Evolutionary conservation across 148 eudicot genomes (phyloP).

Genomic region (Dysphania ambrosioides): DNA sequence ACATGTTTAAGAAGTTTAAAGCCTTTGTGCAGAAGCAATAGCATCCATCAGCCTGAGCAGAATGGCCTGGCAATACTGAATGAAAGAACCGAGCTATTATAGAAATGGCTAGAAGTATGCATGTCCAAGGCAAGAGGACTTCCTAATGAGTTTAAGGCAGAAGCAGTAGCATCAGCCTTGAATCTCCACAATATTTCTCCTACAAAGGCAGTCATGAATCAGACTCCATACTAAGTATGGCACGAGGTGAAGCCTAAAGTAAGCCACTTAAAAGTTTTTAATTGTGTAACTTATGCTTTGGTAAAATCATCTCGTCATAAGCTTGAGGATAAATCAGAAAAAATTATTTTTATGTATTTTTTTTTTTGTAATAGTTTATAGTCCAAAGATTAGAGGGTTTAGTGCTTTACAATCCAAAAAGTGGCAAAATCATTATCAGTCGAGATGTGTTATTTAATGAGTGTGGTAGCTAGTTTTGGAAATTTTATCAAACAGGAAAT

Average conservation of each 20-base stretch:
- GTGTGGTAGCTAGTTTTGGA: not conserved
- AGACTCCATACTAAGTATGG: conserved; percentile 10
- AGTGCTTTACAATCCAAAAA: conserved; percentile 17
- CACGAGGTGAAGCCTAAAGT: not conserved
- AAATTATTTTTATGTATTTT: too few species aligned
- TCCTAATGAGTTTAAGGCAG: conserved; percentile 14
- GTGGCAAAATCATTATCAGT: conserved; percentile 12
- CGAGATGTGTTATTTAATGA: conserved; percentile 16
- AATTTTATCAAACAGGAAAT: not conserved
- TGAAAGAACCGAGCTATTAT: conserved; percentile 1
- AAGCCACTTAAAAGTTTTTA: conserved; percentile 14
- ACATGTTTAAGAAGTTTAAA: not conserved
- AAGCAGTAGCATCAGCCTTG: conserved; percentile 11
- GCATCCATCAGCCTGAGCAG: not conserved
- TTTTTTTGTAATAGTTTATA: conserved; percentile 13
- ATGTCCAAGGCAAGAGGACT: conserved; percentile 4
- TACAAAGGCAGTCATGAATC: conserved; percentile 2
- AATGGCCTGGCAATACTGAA: conserved; percentile 3
- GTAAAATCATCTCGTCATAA: not conserved
- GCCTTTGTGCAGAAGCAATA: not conserved
- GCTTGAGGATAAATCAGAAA: conserved; percentile 9
- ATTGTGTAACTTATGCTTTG: conserved; percentile 6
- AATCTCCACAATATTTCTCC: conserved; percentile 15
- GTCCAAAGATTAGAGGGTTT: conserved; percentile 17
- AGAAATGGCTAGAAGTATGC: conserved; percentile 15